These are phyloP conservation scores for Cubamyces lactineus DNA, from an alignment of 768 basidiomycete genomes.

Conservation along the genomic window DNA sequence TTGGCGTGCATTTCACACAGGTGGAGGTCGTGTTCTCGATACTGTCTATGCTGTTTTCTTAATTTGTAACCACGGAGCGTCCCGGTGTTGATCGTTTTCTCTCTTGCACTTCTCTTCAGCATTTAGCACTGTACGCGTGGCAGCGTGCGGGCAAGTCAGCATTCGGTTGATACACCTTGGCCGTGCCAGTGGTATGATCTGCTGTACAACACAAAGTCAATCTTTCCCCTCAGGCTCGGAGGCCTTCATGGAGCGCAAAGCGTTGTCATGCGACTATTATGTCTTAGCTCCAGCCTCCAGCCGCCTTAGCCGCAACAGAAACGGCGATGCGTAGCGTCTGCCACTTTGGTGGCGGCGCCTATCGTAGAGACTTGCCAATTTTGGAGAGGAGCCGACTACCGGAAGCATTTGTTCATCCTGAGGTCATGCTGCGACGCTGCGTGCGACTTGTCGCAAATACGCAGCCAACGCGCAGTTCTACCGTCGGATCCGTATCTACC, in stretches of 20 bases:
- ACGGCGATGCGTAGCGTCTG: no score
- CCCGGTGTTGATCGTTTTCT: conserved; percentile 27
- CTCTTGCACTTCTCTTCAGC: conserved; percentile 10
- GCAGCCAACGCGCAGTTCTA: not conserved
- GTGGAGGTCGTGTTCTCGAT: conserved; percentile 26
- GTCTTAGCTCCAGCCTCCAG: no score
- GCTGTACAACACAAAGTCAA: no score
- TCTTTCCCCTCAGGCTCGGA: no score
- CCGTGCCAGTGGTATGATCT: no score
- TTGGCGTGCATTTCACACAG: conserved; percentile 21
- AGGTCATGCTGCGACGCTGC: no score
- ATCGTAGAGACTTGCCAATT: not conserved
- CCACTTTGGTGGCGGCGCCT: not conserved
- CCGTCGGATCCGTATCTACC: not conserved
- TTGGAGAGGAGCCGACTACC: not conserved
- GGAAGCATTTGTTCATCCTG: no score
- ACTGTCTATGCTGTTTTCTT: conserved; percentile 27
- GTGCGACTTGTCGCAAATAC: no score
- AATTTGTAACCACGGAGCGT: conserved; percentile 25
- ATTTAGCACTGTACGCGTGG: not conserved
- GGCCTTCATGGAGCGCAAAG: no score
- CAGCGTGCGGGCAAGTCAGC: conserved; percentile 1
- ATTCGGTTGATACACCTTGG: no score
- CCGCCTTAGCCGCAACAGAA: no score
- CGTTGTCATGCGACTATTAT: no score